phyloP scores from a whole-genome alignment of 768 basidiomycete genomes.

The Termitomyces sp. region DNA sequence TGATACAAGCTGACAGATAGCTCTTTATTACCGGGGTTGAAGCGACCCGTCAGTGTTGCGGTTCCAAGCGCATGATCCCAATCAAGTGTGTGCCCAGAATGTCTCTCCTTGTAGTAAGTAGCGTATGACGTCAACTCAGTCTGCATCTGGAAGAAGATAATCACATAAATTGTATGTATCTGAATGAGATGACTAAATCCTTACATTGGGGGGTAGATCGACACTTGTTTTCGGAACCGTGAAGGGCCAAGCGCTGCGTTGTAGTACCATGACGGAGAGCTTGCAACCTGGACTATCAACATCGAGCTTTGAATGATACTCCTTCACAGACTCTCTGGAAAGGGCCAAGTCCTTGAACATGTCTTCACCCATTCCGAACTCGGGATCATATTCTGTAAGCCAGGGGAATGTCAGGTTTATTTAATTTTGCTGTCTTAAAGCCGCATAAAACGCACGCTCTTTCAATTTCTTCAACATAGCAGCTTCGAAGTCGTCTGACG shows the following conservation, averaged over 20 bases:
- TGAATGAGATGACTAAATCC: constrained; percentile 17
- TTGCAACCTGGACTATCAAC: constrained; percentile 38
- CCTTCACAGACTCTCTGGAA: constrained; percentile 68
- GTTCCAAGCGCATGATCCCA: constrained; percentile 91
- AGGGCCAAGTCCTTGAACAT: constrained; percentile 92
- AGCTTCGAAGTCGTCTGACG: constrained; percentile 84
- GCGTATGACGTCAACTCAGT: constrained; percentile 58
- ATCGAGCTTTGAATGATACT: constrained; percentile 51
- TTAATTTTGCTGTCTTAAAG: background rate
- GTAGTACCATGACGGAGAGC: constrained; percentile 78
- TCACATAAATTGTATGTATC: constrained; percentile 7
- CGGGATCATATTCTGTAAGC: constrained; percentile 82
- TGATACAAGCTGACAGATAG: constrained; percentile 90
- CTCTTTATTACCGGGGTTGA: constrained; percentile 73
- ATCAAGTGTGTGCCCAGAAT: constrained; percentile 69
- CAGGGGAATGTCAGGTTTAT: background rate
- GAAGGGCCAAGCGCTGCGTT: constrained; percentile 88
- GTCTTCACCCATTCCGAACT: constrained; percentile 89
- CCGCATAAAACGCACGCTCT: constrained; percentile 45
- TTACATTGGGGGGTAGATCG: constrained; percentile 51
- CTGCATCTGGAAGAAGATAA: constrained; percentile 57
- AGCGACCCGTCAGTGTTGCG: constrained; percentile 68
- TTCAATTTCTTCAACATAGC: constrained; percentile 83
- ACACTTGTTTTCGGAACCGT: constrained; percentile 45
- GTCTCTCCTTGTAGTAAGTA: constrained; percentile 74